Base-by-base conservation (phyloP, 768 basidiomycete genomes). In the Tricholoma matsutake region DNA sequence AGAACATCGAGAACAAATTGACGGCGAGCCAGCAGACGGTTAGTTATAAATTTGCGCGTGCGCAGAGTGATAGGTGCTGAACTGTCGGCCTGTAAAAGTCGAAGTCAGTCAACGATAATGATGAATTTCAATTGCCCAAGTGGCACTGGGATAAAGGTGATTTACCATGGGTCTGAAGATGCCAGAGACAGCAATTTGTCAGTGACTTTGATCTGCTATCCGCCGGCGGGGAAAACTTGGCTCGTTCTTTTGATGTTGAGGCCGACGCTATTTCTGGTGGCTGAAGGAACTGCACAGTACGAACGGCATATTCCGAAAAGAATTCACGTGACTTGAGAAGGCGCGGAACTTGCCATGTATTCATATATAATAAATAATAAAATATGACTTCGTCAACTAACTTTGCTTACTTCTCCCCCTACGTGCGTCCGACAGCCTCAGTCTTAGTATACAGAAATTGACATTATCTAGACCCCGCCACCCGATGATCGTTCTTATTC, bases 21-120 rank as follows among this genome's bases (percentile, higher is more conserved):
- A 72, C 93, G 92, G 69, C 97, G 92, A 68, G 92, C 87, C 55
- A 99, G 82, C 66, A 99, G 91, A 63, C 95, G 94, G 86, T 99
- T 99, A 74, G 96, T 97, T 78, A 98, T 92, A 83, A 98, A 98
- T 84, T 99, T 98, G 77, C 96, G 92, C 58, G 97, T 97, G 71
- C 97, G 93, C 75, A 99, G 84, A 67, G 97, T 99, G 68, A 99
- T 84, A 62, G 96, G 88, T 75, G 92, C 85, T 76, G 86, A 81
- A 74, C 75, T 81, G 75, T 91, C 91, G 79, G 90, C 84, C 91
- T 92, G 68, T 20, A 72, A 65, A 59, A 65, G 62, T 56, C 13
- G 62, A 56, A 29, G 51, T 65, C 54, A 63, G 22, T 25, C 22
- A 25, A 25, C 22, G 22, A 25, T 25, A 25, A 3, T 25, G 56